A percentile compares a stretch with the other conserved stretches of the same genome.
Evolutionary conservation across 495 filamentous ascomycete species (phyloP).

Genomic region (Baudoinia panamericana): DNA sequence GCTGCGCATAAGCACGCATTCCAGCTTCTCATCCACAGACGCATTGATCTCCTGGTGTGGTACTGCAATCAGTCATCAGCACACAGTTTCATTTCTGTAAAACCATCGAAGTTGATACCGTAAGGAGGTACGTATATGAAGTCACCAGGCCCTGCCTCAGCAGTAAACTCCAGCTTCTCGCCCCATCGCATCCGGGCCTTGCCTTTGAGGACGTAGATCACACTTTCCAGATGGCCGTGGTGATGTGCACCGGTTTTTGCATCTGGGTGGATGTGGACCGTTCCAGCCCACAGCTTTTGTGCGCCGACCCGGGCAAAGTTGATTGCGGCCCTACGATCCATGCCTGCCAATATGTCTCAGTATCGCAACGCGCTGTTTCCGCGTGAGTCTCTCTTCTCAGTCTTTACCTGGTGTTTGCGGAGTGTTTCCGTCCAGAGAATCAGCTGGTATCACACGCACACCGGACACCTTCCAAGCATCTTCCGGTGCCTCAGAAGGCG

Average conservation of each 20-base stretch:
- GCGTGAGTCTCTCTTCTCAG: not conserved
- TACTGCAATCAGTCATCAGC: conserved; percentile 1
- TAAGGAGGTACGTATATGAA: conserved; percentile 33
- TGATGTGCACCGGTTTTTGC: conserved; percentile 33
- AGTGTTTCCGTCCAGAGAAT: conserved; percentile 28
- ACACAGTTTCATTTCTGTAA: not conserved
- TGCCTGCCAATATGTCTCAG: no score
- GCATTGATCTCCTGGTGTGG: conserved; percentile 34
- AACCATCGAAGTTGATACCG: conserved; percentile 12
- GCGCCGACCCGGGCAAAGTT: conserved; percentile 31
- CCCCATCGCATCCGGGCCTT: conserved; percentile 32
- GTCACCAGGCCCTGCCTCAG: conserved; percentile 32
- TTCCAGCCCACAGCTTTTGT: conserved; percentile 32
- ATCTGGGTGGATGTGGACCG: conserved; percentile 29
- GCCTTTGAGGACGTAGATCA: conserved; percentile 32
- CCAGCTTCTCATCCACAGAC: conserved; percentile 25
- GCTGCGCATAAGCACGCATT: conserved; percentile 31
- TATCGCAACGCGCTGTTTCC: not conserved
- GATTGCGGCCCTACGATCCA: conserved; percentile 27
- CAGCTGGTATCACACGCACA: conserved; percentile 28
- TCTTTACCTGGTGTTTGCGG: conserved; percentile 24
- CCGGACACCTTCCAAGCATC: conserved; percentile 28
- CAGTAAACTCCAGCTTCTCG: conserved; percentile 29
- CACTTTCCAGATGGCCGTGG: conserved; percentile 30
- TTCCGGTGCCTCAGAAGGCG: conserved; percentile 8